These are phyloP conservation scores for Penicillium mononematosum DNA, from an alignment of 495 filamentous ascomycete genomes.

Conservation along the genomic window DNA sequence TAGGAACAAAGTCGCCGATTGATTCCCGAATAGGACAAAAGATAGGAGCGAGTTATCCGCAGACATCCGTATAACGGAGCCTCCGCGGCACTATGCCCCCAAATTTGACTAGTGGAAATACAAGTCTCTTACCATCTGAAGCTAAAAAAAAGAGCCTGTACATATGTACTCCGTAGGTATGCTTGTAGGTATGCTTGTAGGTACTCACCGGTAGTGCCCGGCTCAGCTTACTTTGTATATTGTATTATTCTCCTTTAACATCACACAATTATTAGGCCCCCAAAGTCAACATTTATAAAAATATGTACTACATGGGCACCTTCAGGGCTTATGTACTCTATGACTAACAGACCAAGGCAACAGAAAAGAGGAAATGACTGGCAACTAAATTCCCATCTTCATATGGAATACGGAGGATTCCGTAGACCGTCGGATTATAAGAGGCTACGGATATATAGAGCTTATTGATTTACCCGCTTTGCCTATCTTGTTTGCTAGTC, in stretches of 20 bases:
- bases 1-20: background rate
- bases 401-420: background rate
- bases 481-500: background rate
- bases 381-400: background rate
- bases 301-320: background rate
- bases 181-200: background rate
- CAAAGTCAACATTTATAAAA: background rate
- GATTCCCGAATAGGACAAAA: background rate
- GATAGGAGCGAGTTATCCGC: conserved; percentile 1
- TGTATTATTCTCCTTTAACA: background rate
- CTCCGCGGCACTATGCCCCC: conserved; percentile 4
- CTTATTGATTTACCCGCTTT: background rate
- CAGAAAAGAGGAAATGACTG: background rate
- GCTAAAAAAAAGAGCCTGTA: background rate
- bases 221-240: background rate
- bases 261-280: background rate
- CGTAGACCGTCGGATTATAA: background rate
- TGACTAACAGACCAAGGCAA: background rate
- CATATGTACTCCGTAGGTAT: too few species aligned
- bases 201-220: background rate
- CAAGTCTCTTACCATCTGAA: conserved; percentile 2
- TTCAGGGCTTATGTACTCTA: background rate
- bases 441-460: background rate
- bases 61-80: conserved; percentile 7
- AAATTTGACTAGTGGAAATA: conserved; percentile 7